phyloP scores from a whole-genome alignment of 140 eudicot genomes.

The Bidens hawaiensis region DNA sequence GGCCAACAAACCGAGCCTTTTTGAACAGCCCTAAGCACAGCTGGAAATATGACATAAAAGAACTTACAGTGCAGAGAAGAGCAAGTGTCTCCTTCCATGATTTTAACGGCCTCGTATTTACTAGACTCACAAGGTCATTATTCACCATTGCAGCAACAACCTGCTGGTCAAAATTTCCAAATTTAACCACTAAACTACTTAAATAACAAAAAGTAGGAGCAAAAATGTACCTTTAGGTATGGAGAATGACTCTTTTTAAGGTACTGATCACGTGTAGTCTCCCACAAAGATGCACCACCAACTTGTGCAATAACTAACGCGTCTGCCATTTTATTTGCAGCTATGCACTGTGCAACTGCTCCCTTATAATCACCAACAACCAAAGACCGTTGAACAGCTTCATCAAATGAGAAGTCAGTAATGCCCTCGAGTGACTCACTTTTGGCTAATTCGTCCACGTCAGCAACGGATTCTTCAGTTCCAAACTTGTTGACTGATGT shows the following conservation, averaged over 20 bases:
- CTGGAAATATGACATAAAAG: background rate
- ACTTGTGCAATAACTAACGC: conserved; percentile 92
- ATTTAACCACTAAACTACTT: background rate
- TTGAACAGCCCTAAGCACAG: no score
- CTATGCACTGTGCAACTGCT: conserved; percentile 83
- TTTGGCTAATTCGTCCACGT: conserved; percentile 41
- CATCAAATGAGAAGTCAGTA: conserved; percentile 67
- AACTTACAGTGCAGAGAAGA: conserved; percentile 85
- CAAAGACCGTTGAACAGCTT: conserved; percentile 87
- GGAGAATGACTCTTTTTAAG: conserved; percentile 61
- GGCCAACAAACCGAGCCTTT: no score
- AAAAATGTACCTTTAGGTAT: conserved; percentile 56
- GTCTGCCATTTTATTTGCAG: conserved; percentile 88
- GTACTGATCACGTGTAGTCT: conserved; percentile 76
- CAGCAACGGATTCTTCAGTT: conserved; percentile 32
- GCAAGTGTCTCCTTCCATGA: conserved; percentile 98
- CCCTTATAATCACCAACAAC: conserved; percentile 92
- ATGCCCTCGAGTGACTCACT: conserved; percentile 46
- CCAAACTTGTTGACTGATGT: conserved; percentile 47
- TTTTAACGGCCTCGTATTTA: conserved; percentile 69
- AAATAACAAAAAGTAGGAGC: background rate
- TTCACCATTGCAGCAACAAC: conserved; percentile 93
- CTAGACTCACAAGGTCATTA: conserved; percentile 84
- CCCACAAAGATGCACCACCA: conserved; percentile 90
- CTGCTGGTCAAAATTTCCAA: conserved; percentile 33